Evolutionary conservation across 2,329 filamentous ascomycete species (phyloP), one percentile per base, ranked within the genome.

Genomic region (Chaetomiaceae sp.): DNA sequence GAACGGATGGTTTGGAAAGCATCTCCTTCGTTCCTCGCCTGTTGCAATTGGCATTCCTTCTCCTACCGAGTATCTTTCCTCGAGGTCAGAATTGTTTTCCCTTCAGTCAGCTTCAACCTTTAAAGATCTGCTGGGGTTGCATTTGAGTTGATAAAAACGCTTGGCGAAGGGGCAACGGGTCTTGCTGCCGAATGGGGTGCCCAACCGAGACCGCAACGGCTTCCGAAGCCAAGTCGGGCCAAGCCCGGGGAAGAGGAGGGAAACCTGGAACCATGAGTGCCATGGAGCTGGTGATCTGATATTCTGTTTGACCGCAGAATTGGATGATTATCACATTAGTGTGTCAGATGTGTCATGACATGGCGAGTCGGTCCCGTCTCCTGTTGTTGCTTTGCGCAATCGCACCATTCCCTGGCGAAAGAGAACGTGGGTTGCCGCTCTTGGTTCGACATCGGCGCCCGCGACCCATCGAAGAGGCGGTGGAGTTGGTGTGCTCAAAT

Each of bases 111-210:
- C 9, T 31, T 9, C 27, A 31, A 31, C 5, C 27, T 31, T 7
- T 11, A 7, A n/a, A 47, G 43, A 27, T 53, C 27, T 22, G 4
- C 19, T 11, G 27, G 29, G 23, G 17, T 39, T 14, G 25, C 23
- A 57, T 59, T n/a, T 38, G 36, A 56, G 60, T 47, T 56, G 61
- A 61, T 61, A 62, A 63, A 56, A 63, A 55, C 9, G 52, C 60
- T 64, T 64, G 61, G 58, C 62, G 27, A 12, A 34, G 17, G n/a
- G 45, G 25, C 11, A 33, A 38, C 44, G 53, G 47, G 19, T 43
- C 36, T 5, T 33, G 33, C 17, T 14, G 22, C 47, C 54, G 29
- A 60, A 59, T 54, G 36, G 55, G 55, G 55, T 50, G 7, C 23
- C 23, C 31, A 57, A 43, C 52, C 55, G 55, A 57, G 25, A 4